A percentile compares a stretch with the other conserved stretches of the same genome.
These are phyloP conservation scores for Populus nigra DNA, from an alignment of 345 rosid species.

Conservation along the genomic window DNA sequence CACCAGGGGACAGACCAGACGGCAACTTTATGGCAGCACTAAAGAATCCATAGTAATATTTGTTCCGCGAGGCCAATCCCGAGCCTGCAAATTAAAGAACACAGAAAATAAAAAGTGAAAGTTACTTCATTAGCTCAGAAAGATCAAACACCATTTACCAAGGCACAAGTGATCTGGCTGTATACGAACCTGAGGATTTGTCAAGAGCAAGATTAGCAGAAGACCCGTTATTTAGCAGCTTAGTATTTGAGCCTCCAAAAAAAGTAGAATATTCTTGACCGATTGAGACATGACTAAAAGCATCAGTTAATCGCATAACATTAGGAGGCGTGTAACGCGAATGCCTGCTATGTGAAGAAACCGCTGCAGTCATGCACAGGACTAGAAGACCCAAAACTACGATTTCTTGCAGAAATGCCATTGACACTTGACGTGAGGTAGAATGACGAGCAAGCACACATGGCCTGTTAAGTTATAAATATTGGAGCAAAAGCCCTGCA, in stretches of 20 bases:
- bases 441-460: not conserved
- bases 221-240: slow-evolving; percentile 53
- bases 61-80: slow-evolving; percentile 61
- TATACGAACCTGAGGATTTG: slow-evolving; percentile 55
- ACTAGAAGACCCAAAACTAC: slow-evolving; percentile 28
- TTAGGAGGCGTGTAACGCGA: slow-evolving; percentile 51
- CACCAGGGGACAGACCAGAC: slow-evolving; percentile 79
- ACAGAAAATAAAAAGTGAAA: not conserved
- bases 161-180: too few species aligned
- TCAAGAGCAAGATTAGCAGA: slow-evolving; percentile 60
- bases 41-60: slow-evolving; percentile 71
- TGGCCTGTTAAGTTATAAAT: slow-evolving; percentile 6
- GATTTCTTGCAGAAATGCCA: slow-evolving; percentile 34
- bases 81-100: slow-evolving; percentile 45
- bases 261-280: slow-evolving; percentile 39
- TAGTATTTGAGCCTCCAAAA: slow-evolving; percentile 60
- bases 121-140: not conserved
- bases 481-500: not conserved
- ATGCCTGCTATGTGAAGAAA: slow-evolving; percentile 54
- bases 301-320: slow-evolving; percentile 61
- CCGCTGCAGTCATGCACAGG: slow-evolving; percentile 37
- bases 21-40: slow-evolving; percentile 88
- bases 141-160: not conserved
- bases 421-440: not conserved
- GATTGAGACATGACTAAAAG: slow-evolving; percentile 49